Evolutionary conservation across 140 eudicot species (phyloP).

Genomic region (Cichorium intybus): DNA sequence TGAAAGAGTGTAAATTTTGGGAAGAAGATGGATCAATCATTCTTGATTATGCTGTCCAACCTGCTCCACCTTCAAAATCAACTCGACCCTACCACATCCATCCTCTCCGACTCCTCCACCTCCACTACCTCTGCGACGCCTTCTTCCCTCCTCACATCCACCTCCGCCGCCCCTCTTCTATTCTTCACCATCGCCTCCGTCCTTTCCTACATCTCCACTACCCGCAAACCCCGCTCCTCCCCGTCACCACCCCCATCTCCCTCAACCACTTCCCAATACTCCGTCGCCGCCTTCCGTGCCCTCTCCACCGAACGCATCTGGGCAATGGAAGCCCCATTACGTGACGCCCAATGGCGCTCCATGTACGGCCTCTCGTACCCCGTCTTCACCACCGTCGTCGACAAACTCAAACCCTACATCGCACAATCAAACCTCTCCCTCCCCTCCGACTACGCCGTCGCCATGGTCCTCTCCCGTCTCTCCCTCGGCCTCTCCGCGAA

Average conservation of each 20-base stretch:
- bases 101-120: constrained; percentile 53
- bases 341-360: constrained; percentile 90
- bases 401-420: constrained; percentile 80
- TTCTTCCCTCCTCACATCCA: constrained; percentile 49
- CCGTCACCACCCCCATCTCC: constrained; percentile 40
- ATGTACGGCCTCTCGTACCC: constrained; percentile 88
- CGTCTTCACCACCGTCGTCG: constrained; percentile 87
- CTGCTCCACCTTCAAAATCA: constrained; percentile 89
- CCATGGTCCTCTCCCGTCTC: constrained; percentile 89
- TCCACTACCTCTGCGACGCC: constrained; percentile 45
- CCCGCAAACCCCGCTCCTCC: constrained; percentile 38
- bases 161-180: constrained; percentile 71
- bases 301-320: constrained; percentile 88
- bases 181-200: constrained; percentile 90
- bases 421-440: constrained; percentile 77
- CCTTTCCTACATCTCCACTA: constrained; percentile 66
- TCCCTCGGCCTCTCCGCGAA: constrained; percentile 57
- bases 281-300: constrained; percentile 87
- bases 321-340: constrained; percentile 76
- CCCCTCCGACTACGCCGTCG: constrained; percentile 95
- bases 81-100: constrained; percentile 76
- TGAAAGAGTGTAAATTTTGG: background rate
- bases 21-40: constrained; percentile 61
- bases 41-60: constrained; percentile 80
- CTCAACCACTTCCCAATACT: constrained; percentile 50